A percentile compares a stretch with the other conserved stretches of the same genome.
Conservation (phyloP, 2,329 filamentous ascomycete genomes). For the Epichloe gansuensis region DNA sequence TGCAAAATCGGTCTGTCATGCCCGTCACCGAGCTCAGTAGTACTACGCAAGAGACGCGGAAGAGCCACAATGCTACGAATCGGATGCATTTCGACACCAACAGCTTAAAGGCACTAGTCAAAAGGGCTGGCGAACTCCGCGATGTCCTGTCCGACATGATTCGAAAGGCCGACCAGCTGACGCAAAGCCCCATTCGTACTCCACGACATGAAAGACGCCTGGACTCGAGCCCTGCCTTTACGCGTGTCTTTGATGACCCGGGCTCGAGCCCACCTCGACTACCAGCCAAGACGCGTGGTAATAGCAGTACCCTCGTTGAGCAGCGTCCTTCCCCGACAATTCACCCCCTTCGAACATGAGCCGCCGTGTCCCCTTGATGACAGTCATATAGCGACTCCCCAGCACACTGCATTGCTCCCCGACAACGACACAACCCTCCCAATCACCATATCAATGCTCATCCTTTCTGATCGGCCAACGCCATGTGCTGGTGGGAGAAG, state of each 20-base stretch:
- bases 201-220: slow-evolving; percentile 31
- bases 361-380: slow-evolving; percentile 52
- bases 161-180: slow-evolving; percentile 45
- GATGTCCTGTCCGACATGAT: slow-evolving; percentile 48
- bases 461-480: neutral
- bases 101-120: slow-evolving; percentile 54
- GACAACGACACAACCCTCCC: neutral
- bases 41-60: slow-evolving; percentile 21
- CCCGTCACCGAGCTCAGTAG: slow-evolving; percentile 21
- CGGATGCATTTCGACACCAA: slow-evolving; percentile 55
- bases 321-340: slow-evolving; percentile 36
- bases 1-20: slow-evolving; percentile 41
- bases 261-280: slow-evolving; percentile 41
- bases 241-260: slow-evolving; percentile 52
- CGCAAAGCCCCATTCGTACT: slow-evolving; percentile 42
- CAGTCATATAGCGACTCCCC: slow-evolving; percentile 32
- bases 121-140: slow-evolving; percentile 46
- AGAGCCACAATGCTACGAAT: slow-evolving; percentile 30
- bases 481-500: slow-evolving; percentile 13
- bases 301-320: slow-evolving; percentile 37
- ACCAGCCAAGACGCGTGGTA: slow-evolving; percentile 37
- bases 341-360: slow-evolving; percentile 39
- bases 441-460: neutral
- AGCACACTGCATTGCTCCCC: neutral
- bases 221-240: slow-evolving; percentile 56